These are phyloP conservation scores for Saccharomyces hybrid DNA, from an alignment of 1,139 yeast genomes.

Conservation along the genomic window DNA sequence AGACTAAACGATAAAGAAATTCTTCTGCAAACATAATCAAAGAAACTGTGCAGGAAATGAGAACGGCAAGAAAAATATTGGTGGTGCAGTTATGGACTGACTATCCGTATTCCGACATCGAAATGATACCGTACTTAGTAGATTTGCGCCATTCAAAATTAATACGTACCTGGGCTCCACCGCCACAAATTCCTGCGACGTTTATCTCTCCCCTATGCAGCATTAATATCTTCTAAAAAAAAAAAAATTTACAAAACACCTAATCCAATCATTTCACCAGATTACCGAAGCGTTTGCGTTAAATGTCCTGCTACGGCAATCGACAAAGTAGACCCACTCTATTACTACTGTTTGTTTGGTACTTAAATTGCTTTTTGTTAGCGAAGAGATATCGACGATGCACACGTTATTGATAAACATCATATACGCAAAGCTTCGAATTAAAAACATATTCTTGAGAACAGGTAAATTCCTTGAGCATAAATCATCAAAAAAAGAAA, in stretches of 20 bases:
- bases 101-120: neutral
- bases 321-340: neutral
- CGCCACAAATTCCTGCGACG: neutral
- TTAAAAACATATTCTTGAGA: neutral
- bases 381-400: neutral
- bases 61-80: neutral
- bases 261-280: neutral
- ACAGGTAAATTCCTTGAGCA: neutral
- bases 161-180: neutral
- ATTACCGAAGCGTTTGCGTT: neutral
- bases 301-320: neutral
- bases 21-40: neutral
- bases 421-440: neutral
- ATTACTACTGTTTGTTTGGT: neutral
- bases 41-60: neutral
- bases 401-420: neutral
- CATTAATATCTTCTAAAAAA: neutral
- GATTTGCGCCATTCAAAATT: neutral
- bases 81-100: neutral
- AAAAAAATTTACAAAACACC: neutral
- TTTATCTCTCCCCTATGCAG: neutral
- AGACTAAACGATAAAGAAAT: neutral
- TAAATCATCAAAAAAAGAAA: neutral
- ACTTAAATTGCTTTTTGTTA: neutral
- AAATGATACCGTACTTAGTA: neutral